These are phyloP conservation scores for Diaporthe citrichinensis DNA, from an alignment of 2,329 filamentous ascomycete species.

Conservation along the genomic window DNA sequence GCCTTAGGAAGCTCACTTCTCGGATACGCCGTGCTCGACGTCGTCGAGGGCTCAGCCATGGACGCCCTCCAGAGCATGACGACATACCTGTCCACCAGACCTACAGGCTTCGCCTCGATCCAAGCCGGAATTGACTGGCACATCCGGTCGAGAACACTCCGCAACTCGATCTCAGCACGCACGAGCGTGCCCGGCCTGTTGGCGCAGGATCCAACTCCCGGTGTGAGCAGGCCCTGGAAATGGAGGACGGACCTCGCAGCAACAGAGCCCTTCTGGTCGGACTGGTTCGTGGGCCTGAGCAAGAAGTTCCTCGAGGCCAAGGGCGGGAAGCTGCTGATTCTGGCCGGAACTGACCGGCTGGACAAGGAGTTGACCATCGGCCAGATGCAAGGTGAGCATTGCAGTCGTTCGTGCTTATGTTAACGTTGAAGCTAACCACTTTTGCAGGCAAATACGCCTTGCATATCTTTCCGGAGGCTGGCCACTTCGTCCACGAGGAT, in stretches of 20 bases:
- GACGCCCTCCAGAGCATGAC: conserved; percentile 97
- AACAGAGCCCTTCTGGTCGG: conserved; percentile 93
- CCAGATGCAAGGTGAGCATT: conserved; percentile 87
- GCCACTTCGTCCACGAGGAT: conserved; percentile 98
- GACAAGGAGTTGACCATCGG: conserved; percentile 95
- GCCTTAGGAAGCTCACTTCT: conserved; percentile 78
- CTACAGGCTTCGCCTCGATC: conserved; percentile 81
- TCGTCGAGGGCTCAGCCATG: conserved; percentile 96
- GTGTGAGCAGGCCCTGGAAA: conserved; percentile 69
- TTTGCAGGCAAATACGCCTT: conserved; percentile 88
- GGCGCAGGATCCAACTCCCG: conserved; percentile 57
- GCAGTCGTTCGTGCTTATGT: background rate
- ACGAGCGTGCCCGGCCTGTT: conserved; percentile 89
- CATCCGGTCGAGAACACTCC: conserved; percentile 86
- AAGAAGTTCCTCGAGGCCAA: conserved; percentile 86
- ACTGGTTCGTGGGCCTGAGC: conserved; percentile 91
- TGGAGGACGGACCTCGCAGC: conserved; percentile 89
- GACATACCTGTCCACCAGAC: conserved; percentile 87
- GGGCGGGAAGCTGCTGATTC: conserved; percentile 86
- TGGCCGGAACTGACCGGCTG: conserved; percentile 90
- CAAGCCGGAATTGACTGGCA: conserved; percentile 94
- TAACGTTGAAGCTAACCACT: conserved; percentile 33
- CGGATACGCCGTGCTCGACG: conserved; percentile 91
- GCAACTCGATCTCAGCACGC: conserved; percentile 85
- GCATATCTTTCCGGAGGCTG: conserved; percentile 93